Evolutionary conservation across 352 stramenopile species (phyloP).

Genomic region (Phytophthora ramorum): DNA sequence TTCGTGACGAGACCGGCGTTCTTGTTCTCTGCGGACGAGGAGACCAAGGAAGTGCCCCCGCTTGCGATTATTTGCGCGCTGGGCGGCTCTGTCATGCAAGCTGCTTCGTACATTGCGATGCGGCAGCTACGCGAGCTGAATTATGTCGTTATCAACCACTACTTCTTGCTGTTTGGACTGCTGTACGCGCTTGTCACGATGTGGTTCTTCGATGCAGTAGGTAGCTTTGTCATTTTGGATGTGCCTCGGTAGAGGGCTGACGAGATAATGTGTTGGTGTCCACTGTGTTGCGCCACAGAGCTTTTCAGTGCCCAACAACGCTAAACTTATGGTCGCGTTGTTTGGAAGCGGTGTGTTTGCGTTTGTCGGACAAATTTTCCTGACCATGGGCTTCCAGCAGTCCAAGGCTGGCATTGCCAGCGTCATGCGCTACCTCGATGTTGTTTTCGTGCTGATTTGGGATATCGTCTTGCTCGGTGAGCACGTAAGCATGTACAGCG

Average conservation of each 20-base stretch:
- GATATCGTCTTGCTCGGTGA: slow-evolving; percentile 59
- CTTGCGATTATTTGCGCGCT: slow-evolving; percentile 51
- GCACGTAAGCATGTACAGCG: slow-evolving; percentile 62
- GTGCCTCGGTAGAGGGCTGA: background rate
- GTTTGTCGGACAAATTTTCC: slow-evolving; percentile 64
- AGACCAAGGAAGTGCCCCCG: slow-evolving; percentile 21
- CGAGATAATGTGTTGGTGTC: no score
- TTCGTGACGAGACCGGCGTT: slow-evolving; percentile 68
- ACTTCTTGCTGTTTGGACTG: slow-evolving; percentile 47
- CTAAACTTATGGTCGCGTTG: slow-evolving; percentile 44
- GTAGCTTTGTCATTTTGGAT: slow-evolving; percentile 3
- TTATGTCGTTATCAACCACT: slow-evolving; percentile 48
- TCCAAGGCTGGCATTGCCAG: slow-evolving; percentile 77
- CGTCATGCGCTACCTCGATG: slow-evolving; percentile 80
- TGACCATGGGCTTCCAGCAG: slow-evolving; percentile 82
- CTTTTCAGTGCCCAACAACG: slow-evolving; percentile 46
- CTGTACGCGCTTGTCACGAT: slow-evolving; percentile 34
- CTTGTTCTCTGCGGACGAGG: slow-evolving; percentile 43
- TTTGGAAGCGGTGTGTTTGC: slow-evolving; percentile 63
- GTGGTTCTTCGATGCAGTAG: slow-evolving; percentile 43
- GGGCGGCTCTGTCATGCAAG: slow-evolving; percentile 53
- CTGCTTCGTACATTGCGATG: slow-evolving; percentile 59
- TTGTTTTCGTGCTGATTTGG: slow-evolving; percentile 80
- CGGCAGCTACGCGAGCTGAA: slow-evolving; percentile 56
- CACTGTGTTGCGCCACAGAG: background rate